phyloP scores from a whole-genome alignment of 768 basidiomycete species.

The Kwoniella bestiolae region DNA sequence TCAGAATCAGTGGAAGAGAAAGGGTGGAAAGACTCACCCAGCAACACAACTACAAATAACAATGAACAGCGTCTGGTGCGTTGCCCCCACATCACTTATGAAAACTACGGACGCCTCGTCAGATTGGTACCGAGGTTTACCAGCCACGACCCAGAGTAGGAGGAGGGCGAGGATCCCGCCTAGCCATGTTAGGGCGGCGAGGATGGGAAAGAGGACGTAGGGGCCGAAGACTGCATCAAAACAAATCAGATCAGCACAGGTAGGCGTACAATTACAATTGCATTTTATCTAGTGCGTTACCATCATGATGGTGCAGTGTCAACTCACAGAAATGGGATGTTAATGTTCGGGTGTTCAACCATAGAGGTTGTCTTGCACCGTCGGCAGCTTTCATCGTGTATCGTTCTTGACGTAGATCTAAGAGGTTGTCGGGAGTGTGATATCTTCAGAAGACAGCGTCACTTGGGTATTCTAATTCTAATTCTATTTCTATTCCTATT shows the following conservation, averaged over 20 bases:
- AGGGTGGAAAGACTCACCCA: no score
- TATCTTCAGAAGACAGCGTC: no score
- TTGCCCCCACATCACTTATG: slow-evolving; percentile 57
- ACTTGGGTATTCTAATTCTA: no score
- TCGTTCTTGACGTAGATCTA: no score
- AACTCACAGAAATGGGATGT: slow-evolving; percentile 48
- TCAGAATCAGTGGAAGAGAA: no score
- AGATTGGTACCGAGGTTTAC: slow-evolving; percentile 52
- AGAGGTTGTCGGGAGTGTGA: no score
- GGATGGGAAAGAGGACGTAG: slow-evolving; percentile 51
- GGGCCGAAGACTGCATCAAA: slow-evolving; percentile 51
- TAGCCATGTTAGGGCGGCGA: slow-evolving; percentile 50
- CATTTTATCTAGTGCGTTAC: neutral
- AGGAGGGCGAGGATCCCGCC: slow-evolving; percentile 53
- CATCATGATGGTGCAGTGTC: neutral
- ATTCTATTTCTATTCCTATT: neutral
- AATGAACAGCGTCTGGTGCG: slow-evolving; percentile 49
- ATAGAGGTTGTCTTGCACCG: slow-evolving; percentile 33
- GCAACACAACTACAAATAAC: slow-evolving; percentile 33
- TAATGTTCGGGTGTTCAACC: slow-evolving; percentile 47
- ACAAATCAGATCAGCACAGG: no score
- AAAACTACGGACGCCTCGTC: slow-evolving; percentile 55
- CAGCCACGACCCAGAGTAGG: slow-evolving; percentile 47
- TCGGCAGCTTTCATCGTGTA: slow-evolving; percentile 15
- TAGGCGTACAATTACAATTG: neutral